Conservation (phyloP, 495 filamentous ascomycete genomes). For the Hypoxylon intermedium region DNA sequence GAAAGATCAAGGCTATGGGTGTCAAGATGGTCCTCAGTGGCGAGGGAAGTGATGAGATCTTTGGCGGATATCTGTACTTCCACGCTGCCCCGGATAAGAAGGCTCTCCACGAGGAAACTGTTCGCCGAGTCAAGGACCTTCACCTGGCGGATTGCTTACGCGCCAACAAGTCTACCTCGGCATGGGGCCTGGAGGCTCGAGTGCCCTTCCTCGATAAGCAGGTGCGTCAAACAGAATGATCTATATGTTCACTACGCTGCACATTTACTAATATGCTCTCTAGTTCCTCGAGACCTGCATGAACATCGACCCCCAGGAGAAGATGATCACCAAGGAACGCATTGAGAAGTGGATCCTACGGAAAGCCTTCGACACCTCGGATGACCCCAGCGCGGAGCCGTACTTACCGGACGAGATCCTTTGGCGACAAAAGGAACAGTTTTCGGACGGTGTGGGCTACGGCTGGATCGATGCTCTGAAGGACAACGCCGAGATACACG, state of each 20-base stretch:
- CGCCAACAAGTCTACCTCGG: constrained; percentile 98
- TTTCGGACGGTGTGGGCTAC: constrained; percentile 97
- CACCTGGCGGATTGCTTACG: constrained; percentile 94
- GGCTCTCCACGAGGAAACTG: constrained; percentile 91
- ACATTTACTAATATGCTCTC: constrained; percentile 8
- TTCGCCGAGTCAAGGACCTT: constrained; percentile 91
- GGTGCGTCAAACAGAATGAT: constrained; percentile 46
- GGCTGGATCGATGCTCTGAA: constrained; percentile 98
- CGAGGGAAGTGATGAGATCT: constrained; percentile 97
- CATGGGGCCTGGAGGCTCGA: constrained; percentile 97
- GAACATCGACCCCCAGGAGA: constrained; percentile 91
- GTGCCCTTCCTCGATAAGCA: constrained; percentile 97
- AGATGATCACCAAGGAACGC: constrained; percentile 88
- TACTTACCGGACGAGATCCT: constrained; percentile 96
- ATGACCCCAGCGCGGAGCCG: constrained; percentile 76
- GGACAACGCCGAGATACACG: constrained; percentile 84
- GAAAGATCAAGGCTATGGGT: constrained; percentile 98
- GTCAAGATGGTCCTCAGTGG: constrained; percentile 99
- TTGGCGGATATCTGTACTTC: constrained; percentile 99
- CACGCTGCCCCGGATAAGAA: constrained; percentile 88
- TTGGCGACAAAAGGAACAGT: constrained; percentile 99
- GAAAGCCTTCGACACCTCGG: constrained; percentile 93
- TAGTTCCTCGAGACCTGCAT: constrained; percentile 89
- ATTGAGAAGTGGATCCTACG: constrained; percentile 98
- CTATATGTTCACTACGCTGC: neutral